Conservation (phyloP, 2,329 filamentous ascomycete species). For the Didymella segeticola region DNA sequence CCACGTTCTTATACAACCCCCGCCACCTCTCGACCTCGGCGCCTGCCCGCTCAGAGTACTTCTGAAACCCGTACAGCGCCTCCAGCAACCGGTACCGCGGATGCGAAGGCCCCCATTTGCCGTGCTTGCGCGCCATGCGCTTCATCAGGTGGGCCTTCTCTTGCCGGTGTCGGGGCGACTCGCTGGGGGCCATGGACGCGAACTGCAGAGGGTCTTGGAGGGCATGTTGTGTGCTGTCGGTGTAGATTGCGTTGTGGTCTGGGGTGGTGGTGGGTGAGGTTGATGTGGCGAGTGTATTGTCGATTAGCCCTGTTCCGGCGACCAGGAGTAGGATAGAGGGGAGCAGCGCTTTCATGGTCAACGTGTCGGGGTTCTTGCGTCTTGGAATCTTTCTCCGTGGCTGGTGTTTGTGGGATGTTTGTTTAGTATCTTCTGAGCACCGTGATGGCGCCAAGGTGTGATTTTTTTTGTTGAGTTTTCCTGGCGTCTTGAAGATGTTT, state of each 20-base stretch:
- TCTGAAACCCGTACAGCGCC: constrained; percentile 26
- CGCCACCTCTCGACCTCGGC: constrained; percentile 34
- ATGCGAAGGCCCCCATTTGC: constrained; percentile 26
- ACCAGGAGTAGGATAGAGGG: neutral
- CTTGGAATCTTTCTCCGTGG: neutral
- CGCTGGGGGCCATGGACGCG: constrained; percentile 14
- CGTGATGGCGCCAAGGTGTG: constrained; percentile 37
- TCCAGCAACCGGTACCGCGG: constrained; percentile 32
- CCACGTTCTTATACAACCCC: constrained; percentile 28
- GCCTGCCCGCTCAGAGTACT: constrained; percentile 27
- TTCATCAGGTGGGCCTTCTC: constrained; percentile 31
- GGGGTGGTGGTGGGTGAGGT: neutral
- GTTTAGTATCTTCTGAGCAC: constrained; percentile 21
- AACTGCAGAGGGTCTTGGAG: constrained; percentile 21
- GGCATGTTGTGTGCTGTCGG: neutral
- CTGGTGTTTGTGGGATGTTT: neutral
- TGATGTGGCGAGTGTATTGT: neutral
- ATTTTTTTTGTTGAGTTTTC: no score
- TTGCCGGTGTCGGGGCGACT: constrained; percentile 24
- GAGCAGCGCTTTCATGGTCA: constrained; percentile 1
- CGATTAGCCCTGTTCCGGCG: neutral
- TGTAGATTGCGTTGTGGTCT: neutral
- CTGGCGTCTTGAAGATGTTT: no score
- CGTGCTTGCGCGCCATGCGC: constrained; percentile 24
- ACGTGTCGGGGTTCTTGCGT: no score